phyloP scores from a whole-genome alignment of 805 yeast species.

The Priceomyces medius region DNA sequence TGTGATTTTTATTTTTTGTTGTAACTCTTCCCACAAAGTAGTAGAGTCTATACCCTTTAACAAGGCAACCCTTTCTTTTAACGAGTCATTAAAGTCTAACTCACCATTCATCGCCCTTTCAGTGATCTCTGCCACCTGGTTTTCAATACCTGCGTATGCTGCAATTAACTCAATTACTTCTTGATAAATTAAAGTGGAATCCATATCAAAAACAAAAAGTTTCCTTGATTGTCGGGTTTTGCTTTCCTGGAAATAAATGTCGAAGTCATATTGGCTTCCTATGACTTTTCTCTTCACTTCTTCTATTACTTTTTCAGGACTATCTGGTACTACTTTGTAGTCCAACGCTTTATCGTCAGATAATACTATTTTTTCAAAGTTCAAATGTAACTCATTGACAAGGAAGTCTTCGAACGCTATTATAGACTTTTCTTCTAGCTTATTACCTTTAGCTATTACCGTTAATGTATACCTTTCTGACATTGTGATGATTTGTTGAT shows the following conservation, averaged over 20 bases:
- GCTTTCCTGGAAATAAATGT: conserved; percentile 31
- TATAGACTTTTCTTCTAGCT: conserved; percentile 5
- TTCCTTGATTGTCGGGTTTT: conserved; percentile 37
- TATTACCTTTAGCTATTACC: conserved; percentile 16
- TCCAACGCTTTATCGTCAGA: conserved; percentile 23
- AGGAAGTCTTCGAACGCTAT: conserved; percentile 7
- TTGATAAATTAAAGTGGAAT: conserved; percentile 91
- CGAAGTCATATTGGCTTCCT: conserved; percentile 16
- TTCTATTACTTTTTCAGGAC: conserved; percentile 10
- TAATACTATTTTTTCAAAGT: conserved; percentile 10
- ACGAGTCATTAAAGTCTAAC: conserved; percentile 81
- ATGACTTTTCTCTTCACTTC: conserved; percentile 7
- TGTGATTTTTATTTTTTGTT: conserved; percentile 69
- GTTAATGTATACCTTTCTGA: conserved; percentile 15
- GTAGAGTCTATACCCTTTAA: conserved; percentile 77
- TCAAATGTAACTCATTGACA: conserved; percentile 1
- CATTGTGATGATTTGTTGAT: not conserved
- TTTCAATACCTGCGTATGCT: conserved; percentile 87
- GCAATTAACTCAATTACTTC: conserved; percentile 97
- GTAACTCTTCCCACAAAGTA: conserved; percentile 75
- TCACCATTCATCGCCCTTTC: conserved; percentile 97
- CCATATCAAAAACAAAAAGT: conserved; percentile 94
- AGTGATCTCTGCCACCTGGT: conserved; percentile 83
- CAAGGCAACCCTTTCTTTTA: conserved; percentile 71
- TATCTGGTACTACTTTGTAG: conserved; percentile 12